Conservation (phyloP, 2,329 filamentous ascomycete species). For the Lachnellula willkommii region DNA sequence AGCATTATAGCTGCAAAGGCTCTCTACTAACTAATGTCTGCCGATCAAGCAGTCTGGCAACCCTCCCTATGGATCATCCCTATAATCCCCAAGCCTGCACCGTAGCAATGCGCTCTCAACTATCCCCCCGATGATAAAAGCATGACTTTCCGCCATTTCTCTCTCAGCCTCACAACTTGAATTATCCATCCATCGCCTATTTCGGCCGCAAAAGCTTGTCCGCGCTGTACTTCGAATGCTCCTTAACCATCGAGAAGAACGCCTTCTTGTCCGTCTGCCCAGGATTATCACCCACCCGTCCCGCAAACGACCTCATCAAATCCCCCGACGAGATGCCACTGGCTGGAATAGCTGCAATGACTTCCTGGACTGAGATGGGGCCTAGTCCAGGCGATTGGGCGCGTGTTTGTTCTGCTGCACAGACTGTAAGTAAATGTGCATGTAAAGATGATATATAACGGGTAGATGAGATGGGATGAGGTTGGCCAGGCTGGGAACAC, state of each 20-base stretch:
- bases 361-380: conserved; percentile 46
- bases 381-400: conserved; percentile 15
- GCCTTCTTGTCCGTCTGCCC: conserved; percentile 48
- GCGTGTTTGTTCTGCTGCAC: conserved; percentile 1
- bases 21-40: no score
- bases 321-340: conserved; percentile 49
- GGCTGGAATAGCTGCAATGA: conserved; percentile 48
- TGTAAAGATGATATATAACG: conserved; percentile 7
- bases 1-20: no score
- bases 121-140: no score
- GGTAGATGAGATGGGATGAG: background rate
- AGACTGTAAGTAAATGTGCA: conserved; percentile 11
- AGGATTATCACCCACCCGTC: conserved; percentile 45
- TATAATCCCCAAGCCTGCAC: no score
- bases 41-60: no score
- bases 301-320: conserved; percentile 50
- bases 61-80: no score
- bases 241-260: conserved; percentile 56
- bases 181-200: conserved; percentile 3
- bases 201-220: conserved; percentile 46
- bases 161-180: background rate
- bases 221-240: conserved; percentile 46
- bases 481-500: background rate
- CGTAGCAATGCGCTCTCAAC: no score
- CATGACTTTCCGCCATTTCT: no score